Base-by-base conservation (phyloP, 1,284 basidiomycete species). In the Microbotryum saponariae region DNA sequence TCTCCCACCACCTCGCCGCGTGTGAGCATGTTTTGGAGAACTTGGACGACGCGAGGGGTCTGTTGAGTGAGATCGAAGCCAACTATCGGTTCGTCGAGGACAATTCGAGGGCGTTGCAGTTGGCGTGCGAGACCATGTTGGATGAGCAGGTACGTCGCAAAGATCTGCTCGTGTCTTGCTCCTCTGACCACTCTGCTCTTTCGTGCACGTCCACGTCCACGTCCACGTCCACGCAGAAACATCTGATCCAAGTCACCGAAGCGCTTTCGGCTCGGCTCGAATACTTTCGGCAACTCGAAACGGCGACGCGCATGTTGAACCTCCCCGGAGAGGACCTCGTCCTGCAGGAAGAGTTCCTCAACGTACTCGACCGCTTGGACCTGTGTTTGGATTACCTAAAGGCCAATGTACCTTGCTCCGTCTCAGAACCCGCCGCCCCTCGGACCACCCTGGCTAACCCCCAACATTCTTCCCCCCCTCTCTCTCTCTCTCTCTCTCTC, bases 321-420 rank as follows among this genome's bases (percentile, higher is more conserved):
- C 85, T 90, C 70, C 91, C 91, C 1, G 91, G 90, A 46, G 89
- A 91, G 66, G 85, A 88, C 0, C 82, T 96, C 21, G 92, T 96
- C 42, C 80, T 92, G 6, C 84, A 89, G 67, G 83, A 85, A 0
- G 90, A 92, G 72, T 96, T 96, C 74, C 76, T 96, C 64, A 88
- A 91, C 68, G 93, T 93, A 90, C 87, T 96, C 45, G 89, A 91
- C 71, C 82, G 90, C 8, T 85, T 96, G 46, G 91, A 93, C 71
- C 85, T 91, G 55, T 96, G 91, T 73, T 86, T 96, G 60, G 87
- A 88, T 59, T 96, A 89, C 73, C 79, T 97, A 45, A 86, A 85
- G 69, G 79, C 80, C 16, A 89, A 94, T 76, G 91, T 92, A 75
- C 72, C 89, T 78, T 12, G 54, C 47, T 51, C n/a, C 9, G 49